phyloP scores from a whole-genome alignment of 192 early-diverging fungal species.

The Coemansia nantahalensis region DNA sequence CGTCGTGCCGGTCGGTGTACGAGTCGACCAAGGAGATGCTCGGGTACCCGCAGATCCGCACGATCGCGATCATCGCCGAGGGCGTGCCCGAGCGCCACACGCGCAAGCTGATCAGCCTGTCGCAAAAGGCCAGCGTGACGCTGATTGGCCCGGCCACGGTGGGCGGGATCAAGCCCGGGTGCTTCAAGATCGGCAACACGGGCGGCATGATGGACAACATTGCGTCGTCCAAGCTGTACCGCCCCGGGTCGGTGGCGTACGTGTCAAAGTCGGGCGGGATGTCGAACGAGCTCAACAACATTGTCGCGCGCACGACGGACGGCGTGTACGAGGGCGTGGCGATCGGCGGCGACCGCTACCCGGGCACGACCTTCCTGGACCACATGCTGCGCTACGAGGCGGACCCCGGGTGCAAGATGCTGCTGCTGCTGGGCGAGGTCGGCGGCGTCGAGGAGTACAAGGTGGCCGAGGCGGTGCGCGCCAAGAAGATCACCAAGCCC shows the following conservation, averaged over 20 bases:
- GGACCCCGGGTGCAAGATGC: conserved; percentile 91
- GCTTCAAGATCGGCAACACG: conserved; percentile 99
- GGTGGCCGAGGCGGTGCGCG: conserved; percentile 87
- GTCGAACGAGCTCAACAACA: conserved; percentile 99
- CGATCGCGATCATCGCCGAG: conserved; percentile 97
- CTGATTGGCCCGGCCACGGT: conserved; percentile 98
- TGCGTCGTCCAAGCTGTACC: conserved; percentile 95
- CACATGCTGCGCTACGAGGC: conserved; percentile 93
- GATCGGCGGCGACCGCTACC: conserved; percentile 98
- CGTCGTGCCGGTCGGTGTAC: conserved; percentile 93
- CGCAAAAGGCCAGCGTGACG: conserved; percentile 73
- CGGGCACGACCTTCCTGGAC: conserved; percentile 97
- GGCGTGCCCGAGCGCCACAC: conserved; percentile 97
- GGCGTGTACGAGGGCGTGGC: conserved; percentile 99
- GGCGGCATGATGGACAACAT: conserved; percentile 99
- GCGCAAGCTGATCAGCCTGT: conserved; percentile 84
- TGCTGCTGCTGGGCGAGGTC: conserved; percentile 95
- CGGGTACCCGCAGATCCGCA: conserved; percentile 77
- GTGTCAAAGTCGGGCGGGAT: conserved; percentile 99
- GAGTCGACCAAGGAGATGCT: conserved; percentile 91
- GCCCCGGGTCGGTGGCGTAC: conserved; percentile 94
- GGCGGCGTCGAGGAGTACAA: conserved; percentile 97
- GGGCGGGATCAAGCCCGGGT: conserved; percentile 98
- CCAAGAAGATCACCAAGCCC: conserved; percentile 93
- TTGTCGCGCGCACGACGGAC: conserved; percentile 92